phyloP scores from a whole-genome alignment of 1,139 yeast genomes.

The Lodderomyces jiufengensis region DNA sequence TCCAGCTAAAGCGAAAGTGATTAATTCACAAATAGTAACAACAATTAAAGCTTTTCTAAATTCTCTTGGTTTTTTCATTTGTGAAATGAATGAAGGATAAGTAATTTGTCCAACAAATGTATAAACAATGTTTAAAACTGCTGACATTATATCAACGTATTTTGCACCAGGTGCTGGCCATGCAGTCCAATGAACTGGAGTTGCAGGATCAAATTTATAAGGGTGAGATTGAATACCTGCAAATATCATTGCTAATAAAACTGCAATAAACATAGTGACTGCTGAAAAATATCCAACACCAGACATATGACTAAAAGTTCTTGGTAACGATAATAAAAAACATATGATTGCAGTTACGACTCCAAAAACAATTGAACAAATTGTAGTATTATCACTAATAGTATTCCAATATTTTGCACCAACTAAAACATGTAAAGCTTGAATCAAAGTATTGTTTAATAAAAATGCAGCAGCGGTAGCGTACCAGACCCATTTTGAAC shows the following conservation, averaged over 20 bases:
- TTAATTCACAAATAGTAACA: constrained; percentile 48
- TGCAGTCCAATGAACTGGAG: constrained; percentile 40
- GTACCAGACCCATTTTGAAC: constrained; percentile 51
- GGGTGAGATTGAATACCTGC: constrained; percentile 55
- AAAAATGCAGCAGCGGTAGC: constrained; percentile 54
- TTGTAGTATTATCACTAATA: constrained; percentile 43
- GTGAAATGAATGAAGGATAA: constrained; percentile 58
- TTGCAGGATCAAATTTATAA: constrained; percentile 27
- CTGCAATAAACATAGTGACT: constrained; percentile 54
- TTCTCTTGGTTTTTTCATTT: constrained; percentile 56
- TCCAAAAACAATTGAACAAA: constrained; percentile 50
- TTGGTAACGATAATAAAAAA: constrained; percentile 48
- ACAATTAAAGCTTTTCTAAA: constrained; percentile 54
- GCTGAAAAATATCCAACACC: constrained; percentile 51
- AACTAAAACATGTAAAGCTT: constrained; percentile 55
- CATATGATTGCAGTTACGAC: constrained; percentile 48
- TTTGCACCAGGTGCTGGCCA: constrained; percentile 52
- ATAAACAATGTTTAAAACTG: constrained; percentile 56
- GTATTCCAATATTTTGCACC: constrained; percentile 62
- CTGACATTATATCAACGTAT: constrained; percentile 54
- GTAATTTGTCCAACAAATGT: constrained; percentile 65
- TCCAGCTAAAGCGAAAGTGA: constrained; percentile 52
- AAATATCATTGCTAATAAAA: constrained; percentile 48
- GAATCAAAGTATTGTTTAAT: constrained; percentile 53
- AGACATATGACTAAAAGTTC: constrained; percentile 54